Base-by-base conservation (phyloP, 306 rosid species). In the Mimosa pudica region DNA sequence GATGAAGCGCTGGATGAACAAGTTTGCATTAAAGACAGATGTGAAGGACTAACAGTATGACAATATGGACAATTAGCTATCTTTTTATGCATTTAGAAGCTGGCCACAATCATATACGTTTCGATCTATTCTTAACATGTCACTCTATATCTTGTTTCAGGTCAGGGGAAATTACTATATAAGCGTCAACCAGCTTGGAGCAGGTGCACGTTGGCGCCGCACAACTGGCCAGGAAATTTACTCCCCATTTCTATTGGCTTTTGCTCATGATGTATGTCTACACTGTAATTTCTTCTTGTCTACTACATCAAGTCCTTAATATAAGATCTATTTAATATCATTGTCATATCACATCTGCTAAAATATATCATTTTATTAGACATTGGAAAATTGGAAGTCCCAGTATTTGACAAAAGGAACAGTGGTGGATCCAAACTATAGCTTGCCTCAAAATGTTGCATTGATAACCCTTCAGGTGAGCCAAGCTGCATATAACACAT, bases 401-500 rank as follows among this genome's bases (percentile, higher is more conserved):
- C 85, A 92, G 70, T 89, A 90, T 86, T 41, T 80, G 82, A 88
- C 90, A 36, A 73, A 65, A 78, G 87, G 92, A 78, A 84, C 97
- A 17, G 16, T 82, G 80, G 74, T 84, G 54, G 92, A 87, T 71
- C 86, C 90, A 74, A 76, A 67, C 82, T 90, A 90, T 82, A 92
- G 81, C 84, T 86, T 94, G 77, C 98, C 98, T 80, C 85, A 62
- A 74, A 94, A 89, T 88, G 92, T 94, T 76, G 97, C 97, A 65
- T 33, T 94, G 79, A 82, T 94, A 75, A 92, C 97, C 70, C 98
- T 94, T 73, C 90, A 94, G 97, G 98, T 94, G 79, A 61, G 63
- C 55, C 47, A 67, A 62, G 47, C 36, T 5, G 35, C 46, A 55
- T n/a, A 62, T 1, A 68, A 45, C 63, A 32, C 42, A 5, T 3